Evolutionary conservation across 1,139 yeast species (phyloP).

Genomic region (Keqinozyma sinolaborantium): DNA sequence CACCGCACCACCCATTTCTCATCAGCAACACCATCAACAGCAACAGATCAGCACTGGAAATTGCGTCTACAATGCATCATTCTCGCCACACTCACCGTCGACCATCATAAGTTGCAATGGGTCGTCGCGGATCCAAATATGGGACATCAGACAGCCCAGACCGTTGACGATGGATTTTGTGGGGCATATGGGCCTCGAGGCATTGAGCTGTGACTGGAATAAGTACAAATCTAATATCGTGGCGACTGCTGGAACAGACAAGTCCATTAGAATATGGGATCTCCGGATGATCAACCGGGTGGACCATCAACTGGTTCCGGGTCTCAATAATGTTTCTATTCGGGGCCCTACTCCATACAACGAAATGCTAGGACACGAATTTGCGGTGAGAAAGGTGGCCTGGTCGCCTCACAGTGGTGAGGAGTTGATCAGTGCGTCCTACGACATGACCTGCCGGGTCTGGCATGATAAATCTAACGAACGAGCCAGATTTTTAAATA

Average conservation of each 20-base stretch:
- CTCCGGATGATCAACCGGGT: conserved; percentile 57
- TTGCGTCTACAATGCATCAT: conserved; percentile 76
- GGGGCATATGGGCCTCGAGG: conserved; percentile 80
- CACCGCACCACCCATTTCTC: conserved; percentile 32
- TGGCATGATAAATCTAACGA: conserved; percentile 75
- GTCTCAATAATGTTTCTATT: conserved; percentile 36
- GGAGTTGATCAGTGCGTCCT: conserved; percentile 71
- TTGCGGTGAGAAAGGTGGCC: conserved; percentile 74
- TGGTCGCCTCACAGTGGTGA: conserved; percentile 90
- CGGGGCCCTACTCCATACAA: conserved; percentile 70
- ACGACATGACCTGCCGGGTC: conserved; percentile 87
- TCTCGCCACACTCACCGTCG: conserved; percentile 83
- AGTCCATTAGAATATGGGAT: conserved; percentile 83
- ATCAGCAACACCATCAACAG: conserved; percentile 21
- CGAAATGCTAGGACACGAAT: conserved; percentile 82
- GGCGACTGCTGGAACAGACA: conserved; percentile 90
- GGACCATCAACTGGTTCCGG: conserved; percentile 27
- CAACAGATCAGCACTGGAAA: conserved; percentile 30
- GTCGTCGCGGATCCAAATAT: conserved; percentile 70
- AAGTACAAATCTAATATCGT: conserved; percentile 76
- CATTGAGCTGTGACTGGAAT: conserved; percentile 83
- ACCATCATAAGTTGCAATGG: conserved; percentile 75
- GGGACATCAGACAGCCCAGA: conserved; percentile 76
- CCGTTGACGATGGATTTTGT: conserved; percentile 60
- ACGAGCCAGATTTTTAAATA: conserved; percentile 42